Percentiles rank a stretch among this genome's conserved stretches.
These are phyloP conservation scores for Sextonia rubra DNA, from an alignment of 164 flowering plant genomes.

Conservation along the genomic window DNA sequence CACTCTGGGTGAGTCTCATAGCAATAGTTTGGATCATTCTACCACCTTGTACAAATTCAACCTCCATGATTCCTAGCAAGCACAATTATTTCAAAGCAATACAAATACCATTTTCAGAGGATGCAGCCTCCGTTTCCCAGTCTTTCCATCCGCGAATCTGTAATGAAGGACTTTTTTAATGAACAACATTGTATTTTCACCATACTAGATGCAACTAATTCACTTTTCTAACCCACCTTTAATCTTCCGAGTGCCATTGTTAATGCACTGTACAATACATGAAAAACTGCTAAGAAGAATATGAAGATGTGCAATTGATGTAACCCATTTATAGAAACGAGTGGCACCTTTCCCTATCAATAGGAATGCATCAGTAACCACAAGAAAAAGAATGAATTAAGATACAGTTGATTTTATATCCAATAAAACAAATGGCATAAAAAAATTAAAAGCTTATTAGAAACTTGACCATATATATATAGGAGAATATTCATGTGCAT, in stretches of 20 bases:
- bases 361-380: neutral
- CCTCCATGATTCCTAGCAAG: neutral
- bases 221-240: slow-evolving; percentile 48
- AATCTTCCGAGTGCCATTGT: slow-evolving; percentile 90
- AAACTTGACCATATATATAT: neutral
- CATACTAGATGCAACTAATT: neutral
- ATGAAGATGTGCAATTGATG: slow-evolving; percentile 96
- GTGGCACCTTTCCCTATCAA: slow-evolving; percentile 60
- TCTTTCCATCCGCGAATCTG: slow-evolving; percentile 95
- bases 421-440: neutral
- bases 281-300: slow-evolving; percentile 85
- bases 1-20: neutral
- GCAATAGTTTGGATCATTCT: too few species aligned
- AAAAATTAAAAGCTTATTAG: neutral
- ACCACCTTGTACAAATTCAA: neutral
- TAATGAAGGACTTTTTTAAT: neutral
- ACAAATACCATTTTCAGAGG: slow-evolving; percentile 61
- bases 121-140: slow-evolving; percentile 77
- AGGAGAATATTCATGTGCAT: too few species aligned
- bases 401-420: too few species aligned
- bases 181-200: neutral
- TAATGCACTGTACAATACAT: slow-evolving; percentile 65
- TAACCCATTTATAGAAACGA: slow-evolving; percentile 62
- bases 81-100: neutral
- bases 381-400: neutral